Conservation (phyloP, 2,329 filamentous ascomycete species). For the Periconia sp. region DNA sequence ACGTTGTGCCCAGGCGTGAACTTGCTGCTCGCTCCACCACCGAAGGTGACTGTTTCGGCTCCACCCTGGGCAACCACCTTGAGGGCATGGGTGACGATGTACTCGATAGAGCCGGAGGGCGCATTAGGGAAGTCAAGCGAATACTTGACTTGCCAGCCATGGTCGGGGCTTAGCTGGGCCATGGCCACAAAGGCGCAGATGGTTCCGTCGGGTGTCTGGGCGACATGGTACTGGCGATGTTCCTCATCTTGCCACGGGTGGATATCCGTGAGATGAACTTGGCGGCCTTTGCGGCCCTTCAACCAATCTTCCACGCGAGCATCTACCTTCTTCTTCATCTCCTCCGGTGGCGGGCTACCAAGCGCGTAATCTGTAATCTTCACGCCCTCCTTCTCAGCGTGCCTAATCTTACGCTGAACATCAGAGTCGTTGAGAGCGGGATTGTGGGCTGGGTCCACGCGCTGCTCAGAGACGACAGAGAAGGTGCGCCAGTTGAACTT, state of each 20-base stretch:
- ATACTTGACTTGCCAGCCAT: slow-evolving; percentile 96
- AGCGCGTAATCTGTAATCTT: slow-evolving; percentile 75
- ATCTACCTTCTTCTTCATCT: slow-evolving; percentile 73
- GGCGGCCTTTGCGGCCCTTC: slow-evolving; percentile 76
- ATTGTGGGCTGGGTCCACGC: slow-evolving; percentile 76
- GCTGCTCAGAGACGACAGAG: slow-evolving; percentile 87
- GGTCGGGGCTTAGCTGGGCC: slow-evolving; percentile 76
- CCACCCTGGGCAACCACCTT: slow-evolving; percentile 65
- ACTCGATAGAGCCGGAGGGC: slow-evolving; percentile 86
- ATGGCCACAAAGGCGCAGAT: slow-evolving; percentile 82
- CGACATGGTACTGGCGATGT: slow-evolving; percentile 86
- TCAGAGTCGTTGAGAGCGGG: slow-evolving; percentile 69
- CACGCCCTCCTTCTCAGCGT: slow-evolving; percentile 82
- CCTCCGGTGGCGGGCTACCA: slow-evolving; percentile 68
- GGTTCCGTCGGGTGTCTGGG: slow-evolving; percentile 72
- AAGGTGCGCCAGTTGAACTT: slow-evolving; percentile 88
- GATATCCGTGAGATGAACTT: slow-evolving; percentile 90
- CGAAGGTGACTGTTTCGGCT: slow-evolving; percentile 78
- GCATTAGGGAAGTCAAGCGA: slow-evolving; percentile 90
- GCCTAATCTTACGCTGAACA: slow-evolving; percentile 76
- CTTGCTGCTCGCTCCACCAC: slow-evolving; percentile 76
- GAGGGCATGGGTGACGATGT: slow-evolving; percentile 76
- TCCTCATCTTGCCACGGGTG: slow-evolving; percentile 83
- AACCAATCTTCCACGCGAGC: slow-evolving; percentile 81
- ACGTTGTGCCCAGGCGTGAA: slow-evolving; percentile 83